Base-by-base conservation (phyloP, 164 flowering plant genomes). In the Nymphaea colorata region DNA sequence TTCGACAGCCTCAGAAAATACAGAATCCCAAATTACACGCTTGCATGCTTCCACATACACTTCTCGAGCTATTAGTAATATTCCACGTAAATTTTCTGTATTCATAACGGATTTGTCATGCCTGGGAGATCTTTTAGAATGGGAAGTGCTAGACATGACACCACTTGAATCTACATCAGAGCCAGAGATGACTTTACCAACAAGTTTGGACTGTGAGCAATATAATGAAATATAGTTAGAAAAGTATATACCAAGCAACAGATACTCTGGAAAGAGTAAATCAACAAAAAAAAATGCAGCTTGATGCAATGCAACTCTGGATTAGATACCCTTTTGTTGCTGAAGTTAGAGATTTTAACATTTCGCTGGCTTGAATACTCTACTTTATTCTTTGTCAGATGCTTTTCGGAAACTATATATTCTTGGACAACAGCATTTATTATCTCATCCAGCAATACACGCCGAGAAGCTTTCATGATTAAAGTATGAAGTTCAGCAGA, bases 21-120 rank as follows among this genome's bases (percentile, higher is more conserved):
- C 87, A 75, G 91, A 86, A 79, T 92, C 90, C 99, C 99, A 95
- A 75, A 85, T 47, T 44, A 86, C 84, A 78, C 85, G 80, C 86
- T 85, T 79, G 78, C 87, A 92, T 57, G 85, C 79, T 71, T 84
- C 83, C 78, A 75, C 84, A 45, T 85, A 69, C 68, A 69, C 64
- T 78, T 71, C 76, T 66, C 78, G 77, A 44, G 81, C 74, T 60
- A 51, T 69, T 42, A 72, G 17, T 73, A 80, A 64, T 45, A 87
- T 74, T 55, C 67, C 79, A 71, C 51, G 53, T 68, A 82, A 88
- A 64, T 79, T 83, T 68, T 82, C 86, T 66, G 77, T 64, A 73
- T 83, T 81, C 68, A 86, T 90, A 77, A 84, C 76, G 74, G 85
- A 83, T 76, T 83, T 91, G 60, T 44, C 44, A 65, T 47, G 41